Evolutionary conservation across 306 rosid species (phyloP), one percentile per base, ranked within the genome.

Genomic region (Quercus dentata): DNA sequence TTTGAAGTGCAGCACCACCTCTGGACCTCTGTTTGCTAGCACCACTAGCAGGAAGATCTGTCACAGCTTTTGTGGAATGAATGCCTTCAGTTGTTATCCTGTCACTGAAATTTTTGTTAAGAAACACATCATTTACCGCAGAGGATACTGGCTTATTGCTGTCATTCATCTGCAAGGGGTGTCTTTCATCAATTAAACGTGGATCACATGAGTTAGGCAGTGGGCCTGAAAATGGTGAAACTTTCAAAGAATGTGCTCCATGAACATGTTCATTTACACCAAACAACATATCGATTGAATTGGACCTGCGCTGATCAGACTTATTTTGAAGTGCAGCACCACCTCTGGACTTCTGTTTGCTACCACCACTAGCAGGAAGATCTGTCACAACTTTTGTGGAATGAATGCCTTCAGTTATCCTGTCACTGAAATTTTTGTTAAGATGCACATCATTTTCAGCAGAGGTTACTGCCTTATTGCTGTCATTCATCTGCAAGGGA

Each of bases 251-350:
- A 76, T 54, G 72, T 49, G 76, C 69, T 78, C 80, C 92, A 74
- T 78, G 71, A 55, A 62, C 88, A 76, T 75, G 76, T 88, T 91
- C 92, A 78, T 74, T 51, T 20, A 83, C 85, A 81, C 82, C 85
- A 79, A 82, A 87, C 69, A 84, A 82, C 74, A 82, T 69, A 75
- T 83, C 86, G 27, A 73, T 18, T 35, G 91, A 82, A 74, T 79
- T 75, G 5, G 88, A 83, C 72, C 79, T 76, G 76, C 44, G 57
- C 83, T 69, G 44, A 59, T 78, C 75, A 63, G 87, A 87, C 74
- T 79, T 81, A 13, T 76, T 83, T 44, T 81, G 83, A 86, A 80
- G 75, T 65, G 77, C 79, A 58, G 38, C 87, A 69, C 87, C 83
- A 23, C 77, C 62, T 61, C 68, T 75, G 74, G 87, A 81, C 57